Evolutionary conservation across 148 eudicot genomes (phyloP), one percentile per base, ranked within the genome.

Genomic region (Polygonum maritimum): DNA sequence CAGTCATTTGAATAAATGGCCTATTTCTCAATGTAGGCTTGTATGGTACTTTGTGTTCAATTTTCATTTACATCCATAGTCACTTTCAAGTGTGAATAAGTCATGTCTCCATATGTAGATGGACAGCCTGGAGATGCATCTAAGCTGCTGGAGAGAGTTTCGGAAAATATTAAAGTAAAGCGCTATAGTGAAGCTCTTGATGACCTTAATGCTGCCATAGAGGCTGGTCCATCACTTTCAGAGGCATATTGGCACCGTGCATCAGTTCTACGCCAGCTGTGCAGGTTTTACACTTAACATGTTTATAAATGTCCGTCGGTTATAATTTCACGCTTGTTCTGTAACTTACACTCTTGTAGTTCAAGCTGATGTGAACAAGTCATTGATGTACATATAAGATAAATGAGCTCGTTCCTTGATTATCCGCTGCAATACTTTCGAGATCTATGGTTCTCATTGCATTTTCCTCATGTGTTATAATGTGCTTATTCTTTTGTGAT

Each of bases 191-290:
- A 91, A 80, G 98, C 97, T 49, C 86, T 94, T 48, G 87, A 54
- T 81, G 97, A 94, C 78, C 89, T 94, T 76, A 94, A 94, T 87
- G 88, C 98, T 74, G 98, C 98, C 63, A 94, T 94, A 81, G 97
- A 94, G 78, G 95, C 93, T 58, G 95, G 91, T 81, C 95, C 95
- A 54, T 76, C 89, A 76, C 88, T 94, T 70, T 91, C 97, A 45
- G 98, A 94, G 82, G 97, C 98, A 76, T 94, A 91, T 84, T 77
- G 88, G 85, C 93, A 82, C 78, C 89, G 90, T 5, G 97, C 95
- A 70, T 90, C 93, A 69, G 74, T 91, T 78, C 82, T 86, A 40
- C 95, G 95, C 67, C 90, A 89, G 79, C 55, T 88, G 76, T 91
- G 98, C 98, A 94, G 98, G 98, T 94, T 81, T n/a, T 12, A 44